Conservation (phyloP, 2,329 filamentous ascomycete genomes). For the Didymella exigua region DNA sequence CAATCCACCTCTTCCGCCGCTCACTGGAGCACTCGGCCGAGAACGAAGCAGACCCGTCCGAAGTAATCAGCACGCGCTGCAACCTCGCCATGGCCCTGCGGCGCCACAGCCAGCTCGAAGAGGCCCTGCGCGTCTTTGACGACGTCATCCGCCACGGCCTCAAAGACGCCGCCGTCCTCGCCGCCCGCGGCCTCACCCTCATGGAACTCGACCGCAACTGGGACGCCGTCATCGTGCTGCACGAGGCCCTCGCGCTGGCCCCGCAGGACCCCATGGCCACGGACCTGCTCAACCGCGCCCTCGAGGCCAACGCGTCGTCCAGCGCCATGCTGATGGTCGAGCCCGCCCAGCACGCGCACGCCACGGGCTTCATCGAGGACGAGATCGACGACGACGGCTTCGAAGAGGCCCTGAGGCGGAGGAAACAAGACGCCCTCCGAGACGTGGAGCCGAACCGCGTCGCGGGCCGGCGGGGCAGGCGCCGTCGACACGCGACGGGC, state of each 20-base stretch:
- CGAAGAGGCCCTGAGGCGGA: slow-evolving; percentile 60
- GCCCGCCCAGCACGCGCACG: not conserved
- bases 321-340: not conserved
- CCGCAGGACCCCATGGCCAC: slow-evolving; percentile 83
- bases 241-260: slow-evolving; percentile 80
- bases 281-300: slow-evolving; percentile 74
- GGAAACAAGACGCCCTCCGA: slow-evolving; percentile 58
- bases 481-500: slow-evolving; percentile 53
- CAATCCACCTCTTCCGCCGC: slow-evolving; percentile 76
- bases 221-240: slow-evolving; percentile 80
- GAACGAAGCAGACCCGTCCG: slow-evolving; percentile 79
- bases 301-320: slow-evolving; percentile 50
- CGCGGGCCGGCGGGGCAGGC: slow-evolving; percentile 60
- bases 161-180: slow-evolving; percentile 78
- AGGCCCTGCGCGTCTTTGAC: slow-evolving; percentile 81
- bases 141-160: slow-evolving; percentile 82
- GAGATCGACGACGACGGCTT: slow-evolving; percentile 42
- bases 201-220: slow-evolving; percentile 76
- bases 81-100: slow-evolving; percentile 91
- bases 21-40: slow-evolving; percentile 79
- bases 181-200: slow-evolving; percentile 81
- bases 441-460: slow-evolving; percentile 56
- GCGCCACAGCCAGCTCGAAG: slow-evolving; percentile 69
- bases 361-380: slow-evolving; percentile 4
- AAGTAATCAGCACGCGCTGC: slow-evolving; percentile 82